Percentiles rank a stretch among this genome's conserved stretches.
These are phyloP conservation scores for Quercus gilva DNA, from an alignment of 306 rosid genomes.

Conservation along the genomic window DNA sequence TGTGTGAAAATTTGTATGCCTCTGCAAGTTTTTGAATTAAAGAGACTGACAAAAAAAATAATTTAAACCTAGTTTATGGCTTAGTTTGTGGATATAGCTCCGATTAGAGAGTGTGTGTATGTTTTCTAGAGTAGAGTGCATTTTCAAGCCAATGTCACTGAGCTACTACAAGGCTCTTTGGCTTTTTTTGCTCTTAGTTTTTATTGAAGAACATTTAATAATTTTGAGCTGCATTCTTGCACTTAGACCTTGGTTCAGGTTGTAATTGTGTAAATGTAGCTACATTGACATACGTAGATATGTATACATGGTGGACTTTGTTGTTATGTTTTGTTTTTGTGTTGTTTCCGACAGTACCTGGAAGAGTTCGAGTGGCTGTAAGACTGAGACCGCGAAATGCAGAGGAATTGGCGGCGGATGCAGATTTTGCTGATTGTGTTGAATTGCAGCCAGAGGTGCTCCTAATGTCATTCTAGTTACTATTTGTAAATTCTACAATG, in stretches of 20 bases:
- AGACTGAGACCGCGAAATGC: constrained; percentile 85
- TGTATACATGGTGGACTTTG: background rate
- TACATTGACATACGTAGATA: background rate
- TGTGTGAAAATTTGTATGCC: background rate
- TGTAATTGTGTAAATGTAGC: background rate
- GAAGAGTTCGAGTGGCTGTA: constrained; percentile 94
- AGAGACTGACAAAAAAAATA: too few relatives aligned
- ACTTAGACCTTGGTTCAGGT: background rate
- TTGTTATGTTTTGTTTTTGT: constrained; percentile 2
- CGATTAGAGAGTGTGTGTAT: too few relatives aligned
- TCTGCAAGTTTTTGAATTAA: background rate
- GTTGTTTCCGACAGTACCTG: constrained; percentile 54
- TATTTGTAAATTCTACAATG: constrained; percentile 1
- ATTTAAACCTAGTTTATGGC: background rate
- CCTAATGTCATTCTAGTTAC: constrained; percentile 14
- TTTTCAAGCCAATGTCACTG: too few relatives aligned
- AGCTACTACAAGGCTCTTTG: too few relatives aligned
- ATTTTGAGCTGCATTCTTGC: background rate
- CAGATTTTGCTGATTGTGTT: constrained; percentile 93
- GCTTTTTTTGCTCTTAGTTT: too few relatives aligned
- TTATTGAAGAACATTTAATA: background rate
- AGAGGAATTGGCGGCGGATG: constrained; percentile 78
- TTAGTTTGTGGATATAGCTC: background rate
- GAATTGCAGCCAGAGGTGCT: constrained; percentile 91
- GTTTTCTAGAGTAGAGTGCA: too few relatives aligned